Evolutionary conservation across 176 grass and related monocot species (phyloP).

Genomic region (Chloris gayana): DNA sequence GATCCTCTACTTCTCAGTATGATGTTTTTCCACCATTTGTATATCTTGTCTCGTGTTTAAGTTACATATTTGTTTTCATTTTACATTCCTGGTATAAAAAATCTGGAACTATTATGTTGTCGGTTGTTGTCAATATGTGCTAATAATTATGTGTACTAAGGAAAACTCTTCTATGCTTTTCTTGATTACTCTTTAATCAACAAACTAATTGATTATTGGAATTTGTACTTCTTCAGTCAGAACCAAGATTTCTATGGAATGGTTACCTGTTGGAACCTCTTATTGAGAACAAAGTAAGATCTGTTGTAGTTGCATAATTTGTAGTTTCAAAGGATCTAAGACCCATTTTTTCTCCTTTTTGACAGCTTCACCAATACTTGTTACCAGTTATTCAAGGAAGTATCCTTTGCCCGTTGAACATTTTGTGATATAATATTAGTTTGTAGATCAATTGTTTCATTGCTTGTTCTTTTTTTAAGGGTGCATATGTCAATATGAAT

Average conservation of each 20-base stretch:
- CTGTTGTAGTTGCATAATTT: constrained; percentile 1
- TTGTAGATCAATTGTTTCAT: constrained; percentile 12
- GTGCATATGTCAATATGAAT: constrained; percentile 29
- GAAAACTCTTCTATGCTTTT: not conserved
- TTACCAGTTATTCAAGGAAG: constrained; percentile 91
- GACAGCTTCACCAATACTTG: constrained; percentile 76
- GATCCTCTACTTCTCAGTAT: not conserved
- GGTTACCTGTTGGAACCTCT: constrained; percentile 87
- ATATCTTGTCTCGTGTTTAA: not conserved
- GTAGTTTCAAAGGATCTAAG: not conserved
- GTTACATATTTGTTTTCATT: not conserved
- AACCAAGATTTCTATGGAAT: constrained; percentile 96
- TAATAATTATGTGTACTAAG: not conserved
- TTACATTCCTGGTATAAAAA: not conserved
- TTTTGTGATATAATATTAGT: constrained; percentile 21
- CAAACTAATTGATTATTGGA: not conserved
- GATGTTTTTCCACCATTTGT: not conserved
- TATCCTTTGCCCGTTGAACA: constrained; percentile 56
- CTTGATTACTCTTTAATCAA: not conserved
- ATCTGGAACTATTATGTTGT: not conserved
- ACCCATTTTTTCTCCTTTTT: constrained; percentile 27
- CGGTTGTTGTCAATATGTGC: not conserved
- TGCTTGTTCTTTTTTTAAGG: not conserved
- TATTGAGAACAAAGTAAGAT: constrained; percentile 79
- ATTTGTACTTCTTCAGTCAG: constrained; percentile 65